A percentile compares a stretch with the other conserved stretches of the same genome.
These are phyloP conservation scores for Panaeolus cyanescens DNA, from an alignment of 768 basidiomycete genomes.

Conservation along the genomic window DNA sequence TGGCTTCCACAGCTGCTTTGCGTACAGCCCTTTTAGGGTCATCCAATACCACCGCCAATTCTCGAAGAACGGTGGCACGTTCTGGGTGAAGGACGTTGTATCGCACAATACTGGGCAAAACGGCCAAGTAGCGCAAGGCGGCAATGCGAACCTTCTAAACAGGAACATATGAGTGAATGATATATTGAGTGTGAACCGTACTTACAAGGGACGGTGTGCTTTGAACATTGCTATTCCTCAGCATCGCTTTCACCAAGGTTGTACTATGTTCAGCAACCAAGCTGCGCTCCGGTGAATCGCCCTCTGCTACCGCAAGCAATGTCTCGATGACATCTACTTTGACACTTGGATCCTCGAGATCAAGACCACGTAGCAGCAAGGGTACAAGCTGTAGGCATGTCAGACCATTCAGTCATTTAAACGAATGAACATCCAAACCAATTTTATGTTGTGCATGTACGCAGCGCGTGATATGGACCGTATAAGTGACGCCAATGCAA, in stretches of 20 bases:
- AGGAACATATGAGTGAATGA: constrained; percentile 2
- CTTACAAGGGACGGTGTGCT: constrained; percentile 60
- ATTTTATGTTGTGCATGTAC: constrained; percentile 68
- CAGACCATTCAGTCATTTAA: background rate
- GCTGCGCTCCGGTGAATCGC: constrained; percentile 47
- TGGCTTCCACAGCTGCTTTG: constrained; percentile 85
- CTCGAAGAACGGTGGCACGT: constrained; percentile 72
- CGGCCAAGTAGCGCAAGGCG: constrained; percentile 73
- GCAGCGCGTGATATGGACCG: constrained; percentile 76
- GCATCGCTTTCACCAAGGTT: constrained; percentile 69
- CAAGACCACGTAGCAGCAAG: constrained; percentile 81
- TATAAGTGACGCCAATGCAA: constrained; percentile 82
- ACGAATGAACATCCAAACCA: constrained; percentile 35
- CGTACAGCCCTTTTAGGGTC: constrained; percentile 88
- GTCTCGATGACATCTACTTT: constrained; percentile 82
- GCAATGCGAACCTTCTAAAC: constrained; percentile 72
- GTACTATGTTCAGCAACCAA: constrained; percentile 69
- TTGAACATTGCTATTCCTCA: constrained; percentile 58
- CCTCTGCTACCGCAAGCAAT: constrained; percentile 68
- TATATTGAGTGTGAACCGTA: background rate
- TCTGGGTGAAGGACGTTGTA: constrained; percentile 84
- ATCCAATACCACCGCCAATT: constrained; percentile 77
- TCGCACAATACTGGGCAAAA: constrained; percentile 74
- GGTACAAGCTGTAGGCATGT: constrained; percentile 73
- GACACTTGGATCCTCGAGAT: constrained; percentile 72